phyloP scores from a whole-genome alignment of 352 stramenopile genomes.

The Blastocystis sp. region DNA sequence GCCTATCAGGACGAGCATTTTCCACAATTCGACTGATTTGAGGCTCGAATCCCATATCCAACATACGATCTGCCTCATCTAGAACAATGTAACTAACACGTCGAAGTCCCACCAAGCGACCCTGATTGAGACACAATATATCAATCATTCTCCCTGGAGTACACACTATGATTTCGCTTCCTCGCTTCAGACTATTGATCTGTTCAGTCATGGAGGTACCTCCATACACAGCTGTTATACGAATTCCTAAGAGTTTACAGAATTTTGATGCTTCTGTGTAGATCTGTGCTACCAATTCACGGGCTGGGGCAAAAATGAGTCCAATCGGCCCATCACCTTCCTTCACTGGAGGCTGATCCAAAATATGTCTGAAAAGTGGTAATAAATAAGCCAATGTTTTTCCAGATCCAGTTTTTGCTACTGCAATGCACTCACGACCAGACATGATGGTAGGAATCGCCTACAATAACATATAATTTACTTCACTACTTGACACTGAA shows the following conservation, averaged over 20 bases:
- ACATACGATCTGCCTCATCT: conserved; percentile 98
- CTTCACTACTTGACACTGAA: conserved; percentile 84
- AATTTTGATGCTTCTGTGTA: conserved; percentile 89
- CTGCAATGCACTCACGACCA: conserved; percentile 95
- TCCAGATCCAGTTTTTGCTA: conserved; percentile 92
- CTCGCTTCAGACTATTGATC: conserved; percentile 96
- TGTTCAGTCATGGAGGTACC: conserved; percentile 89
- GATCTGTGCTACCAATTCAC: conserved; percentile 97
- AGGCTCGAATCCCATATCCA: conserved; percentile 99
- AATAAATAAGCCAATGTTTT: conserved; percentile 79
- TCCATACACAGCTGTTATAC: conserved; percentile 91
- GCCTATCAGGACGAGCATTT: conserved; percentile 84
- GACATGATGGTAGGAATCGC: conserved; percentile 95
- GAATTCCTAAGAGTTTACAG: conserved; percentile 83
- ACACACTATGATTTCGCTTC: conserved; percentile 91
- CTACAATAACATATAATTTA: conserved; percentile 64
- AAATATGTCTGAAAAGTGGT: conserved; percentile 91
- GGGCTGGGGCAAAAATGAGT: conserved; percentile 92
- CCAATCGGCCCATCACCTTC: conserved; percentile 94
- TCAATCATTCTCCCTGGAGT: conserved; percentile 97
- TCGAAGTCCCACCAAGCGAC: conserved; percentile 89
- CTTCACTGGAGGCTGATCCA: conserved; percentile 78
- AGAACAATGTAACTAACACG: conserved; percentile 96
- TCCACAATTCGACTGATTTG: conserved; percentile 85
- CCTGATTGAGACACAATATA: conserved; percentile 95